Conservation (phyloP, 345 rosid genomes). For the Salix udensis region DNA sequence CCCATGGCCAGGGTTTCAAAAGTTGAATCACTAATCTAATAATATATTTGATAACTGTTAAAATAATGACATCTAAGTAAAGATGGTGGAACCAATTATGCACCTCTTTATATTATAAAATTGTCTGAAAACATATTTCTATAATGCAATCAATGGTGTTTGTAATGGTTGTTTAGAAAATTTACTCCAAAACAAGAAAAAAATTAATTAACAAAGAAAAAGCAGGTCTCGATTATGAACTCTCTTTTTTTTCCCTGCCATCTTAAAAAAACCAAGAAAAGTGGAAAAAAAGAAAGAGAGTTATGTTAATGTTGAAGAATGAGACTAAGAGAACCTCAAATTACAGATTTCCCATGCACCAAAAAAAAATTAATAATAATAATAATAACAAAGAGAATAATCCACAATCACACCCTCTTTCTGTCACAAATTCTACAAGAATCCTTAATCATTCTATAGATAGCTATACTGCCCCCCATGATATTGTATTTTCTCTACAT, state of each 20-base stretch:
- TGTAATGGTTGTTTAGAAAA: neutral
- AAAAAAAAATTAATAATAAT: neutral
- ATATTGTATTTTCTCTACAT: neutral
- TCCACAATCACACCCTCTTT: constrained; percentile 26
- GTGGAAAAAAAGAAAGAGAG: neutral
- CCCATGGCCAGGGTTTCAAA: constrained; percentile 60
- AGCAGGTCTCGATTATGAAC: neutral
- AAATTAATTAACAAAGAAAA: neutral
- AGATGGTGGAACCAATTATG: constrained; percentile 76
- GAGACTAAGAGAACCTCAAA: constrained; percentile 23
- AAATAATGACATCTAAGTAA: constrained; percentile 26
- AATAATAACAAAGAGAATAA: constrained; percentile 9
- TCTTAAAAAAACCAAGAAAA: neutral
- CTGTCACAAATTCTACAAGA: constrained; percentile 8
- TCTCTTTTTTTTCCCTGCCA: neutral
- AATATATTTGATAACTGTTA: constrained; percentile 7
- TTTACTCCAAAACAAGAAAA: no score
- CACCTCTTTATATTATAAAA: constrained; percentile 29
- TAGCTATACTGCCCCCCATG: neutral
- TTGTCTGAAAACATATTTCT: constrained; percentile 29
- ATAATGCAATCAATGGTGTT: constrained; percentile 23
- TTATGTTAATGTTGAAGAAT: constrained; percentile 22
- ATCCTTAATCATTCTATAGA: constrained; percentile 14
- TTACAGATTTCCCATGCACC: constrained; percentile 16
- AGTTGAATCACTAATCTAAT: constrained; percentile 31